These are phyloP conservation scores for Magnolia changhungtana DNA, from an alignment of 164 flowering plant species.

Conservation along the genomic window DNA sequence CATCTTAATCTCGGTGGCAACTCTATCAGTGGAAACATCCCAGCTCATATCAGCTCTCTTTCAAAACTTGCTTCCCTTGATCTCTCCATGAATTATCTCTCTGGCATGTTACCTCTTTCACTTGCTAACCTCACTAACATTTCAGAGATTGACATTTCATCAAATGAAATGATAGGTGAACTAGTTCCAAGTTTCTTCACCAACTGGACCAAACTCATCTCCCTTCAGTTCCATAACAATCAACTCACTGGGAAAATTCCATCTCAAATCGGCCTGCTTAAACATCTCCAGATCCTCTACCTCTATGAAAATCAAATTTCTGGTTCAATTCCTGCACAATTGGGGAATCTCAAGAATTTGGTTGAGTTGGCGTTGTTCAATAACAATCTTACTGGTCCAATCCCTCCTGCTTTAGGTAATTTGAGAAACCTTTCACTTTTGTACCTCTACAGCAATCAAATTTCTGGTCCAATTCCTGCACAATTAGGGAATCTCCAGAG, in stretches of 20 bases:
- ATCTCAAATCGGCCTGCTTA: slow-evolving; percentile 21
- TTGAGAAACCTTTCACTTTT: background rate
- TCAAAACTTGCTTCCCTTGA: slow-evolving; percentile 22
- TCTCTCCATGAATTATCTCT: slow-evolving; percentile 20
- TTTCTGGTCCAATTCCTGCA: too few species aligned
- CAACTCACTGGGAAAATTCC: slow-evolving; percentile 21
- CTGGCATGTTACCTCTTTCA: slow-evolving; percentile 24
- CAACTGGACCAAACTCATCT: slow-evolving; percentile 10
- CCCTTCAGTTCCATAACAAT: slow-evolving; percentile 13
- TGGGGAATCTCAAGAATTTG: slow-evolving; percentile 19
- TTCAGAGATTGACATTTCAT: slow-evolving; percentile 16
- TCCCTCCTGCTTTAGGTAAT: background rate
- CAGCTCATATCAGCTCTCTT: slow-evolving; percentile 13
- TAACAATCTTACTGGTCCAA: background rate
- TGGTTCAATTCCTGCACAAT: slow-evolving; percentile 23
- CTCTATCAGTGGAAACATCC: slow-evolving; percentile 14
- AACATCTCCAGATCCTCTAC: background rate
- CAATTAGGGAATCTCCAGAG: too few species aligned
- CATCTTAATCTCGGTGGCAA: slow-evolving; percentile 13
- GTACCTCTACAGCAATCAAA: too few species aligned
- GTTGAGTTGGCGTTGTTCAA: background rate
- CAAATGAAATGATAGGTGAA: slow-evolving; percentile 15
- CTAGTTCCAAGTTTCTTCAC: slow-evolving; percentile 20
- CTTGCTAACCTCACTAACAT: slow-evolving; percentile 24
- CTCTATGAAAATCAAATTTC: background rate